These are phyloP conservation scores for Pistacia integerrima DNA, from an alignment of 345 rosid species.

Conservation along the genomic window DNA sequence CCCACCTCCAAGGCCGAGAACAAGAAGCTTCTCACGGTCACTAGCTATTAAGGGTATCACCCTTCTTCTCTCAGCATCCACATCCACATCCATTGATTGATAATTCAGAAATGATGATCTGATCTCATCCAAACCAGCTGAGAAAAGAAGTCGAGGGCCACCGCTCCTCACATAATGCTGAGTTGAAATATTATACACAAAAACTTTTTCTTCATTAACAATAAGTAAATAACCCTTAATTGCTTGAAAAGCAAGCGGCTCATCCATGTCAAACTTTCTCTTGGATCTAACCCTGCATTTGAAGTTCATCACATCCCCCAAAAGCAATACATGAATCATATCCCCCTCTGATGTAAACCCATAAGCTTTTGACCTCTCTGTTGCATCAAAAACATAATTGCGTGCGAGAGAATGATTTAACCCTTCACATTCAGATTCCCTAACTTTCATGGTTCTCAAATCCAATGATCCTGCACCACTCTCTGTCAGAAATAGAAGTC, in stretches of 20 bases:
- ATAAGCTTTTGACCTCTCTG: slow-evolving; percentile 89
- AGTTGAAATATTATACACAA: slow-evolving; percentile 79
- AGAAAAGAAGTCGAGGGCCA: slow-evolving; percentile 73
- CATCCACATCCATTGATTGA: slow-evolving; percentile 34
- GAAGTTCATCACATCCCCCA: slow-evolving; percentile 85
- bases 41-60: slow-evolving; percentile 64
- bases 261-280: slow-evolving; percentile 65
- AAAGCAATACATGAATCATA: slow-evolving; percentile 69
- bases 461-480: slow-evolving; percentile 94
- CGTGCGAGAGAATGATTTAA: slow-evolving; percentile 65
- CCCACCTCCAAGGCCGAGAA: slow-evolving; percentile 81
- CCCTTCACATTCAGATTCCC: slow-evolving; percentile 89
- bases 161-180: slow-evolving; percentile 74
- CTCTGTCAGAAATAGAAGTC: slow-evolving; percentile 88
- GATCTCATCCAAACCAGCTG: slow-evolving; percentile 72
- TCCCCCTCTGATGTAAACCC: slow-evolving; percentile 89
- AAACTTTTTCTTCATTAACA: slow-evolving; percentile 62
- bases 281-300: slow-evolving; percentile 91
- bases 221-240: slow-evolving; percentile 83
- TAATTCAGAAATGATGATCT: slow-evolving; percentile 68
- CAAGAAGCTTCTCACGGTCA: slow-evolving; percentile 78
- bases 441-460: slow-evolving; percentile 80
- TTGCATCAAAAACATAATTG: slow-evolving; percentile 70
- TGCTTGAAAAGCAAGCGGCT: slow-evolving; percentile 70
- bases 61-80: slow-evolving; percentile 22